Evolutionary conservation across 148 eudicot species (phyloP).

Genomic region (Persicaria tinctoria): DNA sequence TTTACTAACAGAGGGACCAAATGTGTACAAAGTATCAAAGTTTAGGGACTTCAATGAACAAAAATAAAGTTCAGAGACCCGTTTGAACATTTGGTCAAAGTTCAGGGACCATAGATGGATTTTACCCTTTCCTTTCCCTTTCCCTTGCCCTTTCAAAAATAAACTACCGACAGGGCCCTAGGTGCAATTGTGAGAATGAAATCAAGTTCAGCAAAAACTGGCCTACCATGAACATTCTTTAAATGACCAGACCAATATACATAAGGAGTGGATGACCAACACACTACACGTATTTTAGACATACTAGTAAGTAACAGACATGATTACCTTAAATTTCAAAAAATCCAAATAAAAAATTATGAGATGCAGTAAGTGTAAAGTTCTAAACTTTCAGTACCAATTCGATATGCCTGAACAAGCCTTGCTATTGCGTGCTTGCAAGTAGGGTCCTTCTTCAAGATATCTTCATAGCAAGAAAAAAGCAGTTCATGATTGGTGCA

Average conservation of each 20-base stretch:
- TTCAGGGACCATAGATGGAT: too few relatives aligned
- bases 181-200: too few relatives aligned
- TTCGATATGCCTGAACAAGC: constrained; percentile 50
- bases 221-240: neutral
- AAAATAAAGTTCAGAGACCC: too few relatives aligned
- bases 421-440: constrained; percentile 55
- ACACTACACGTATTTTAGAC: neutral
- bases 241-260: neutral
- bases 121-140: too few relatives aligned
- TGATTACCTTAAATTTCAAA: neutral
- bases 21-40: too few relatives aligned
- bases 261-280: neutral
- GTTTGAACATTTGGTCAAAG: too few relatives aligned
- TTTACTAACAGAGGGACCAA: too few relatives aligned
- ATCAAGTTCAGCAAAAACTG: too few relatives aligned
- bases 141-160: too few relatives aligned
- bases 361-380: neutral
- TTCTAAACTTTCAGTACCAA: constrained; percentile 29
- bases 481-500: constrained; percentile 35
- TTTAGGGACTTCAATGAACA: too few relatives aligned
- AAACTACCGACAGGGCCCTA: too few relatives aligned
- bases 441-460: constrained; percentile 71
- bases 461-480: constrained; percentile 48
- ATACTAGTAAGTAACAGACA: neutral
- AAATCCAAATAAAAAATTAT: neutral